These are phyloP conservation scores for Volvox reticuliferus DNA, from an alignment of 139 green algal species.

Conservation along the genomic window DNA sequence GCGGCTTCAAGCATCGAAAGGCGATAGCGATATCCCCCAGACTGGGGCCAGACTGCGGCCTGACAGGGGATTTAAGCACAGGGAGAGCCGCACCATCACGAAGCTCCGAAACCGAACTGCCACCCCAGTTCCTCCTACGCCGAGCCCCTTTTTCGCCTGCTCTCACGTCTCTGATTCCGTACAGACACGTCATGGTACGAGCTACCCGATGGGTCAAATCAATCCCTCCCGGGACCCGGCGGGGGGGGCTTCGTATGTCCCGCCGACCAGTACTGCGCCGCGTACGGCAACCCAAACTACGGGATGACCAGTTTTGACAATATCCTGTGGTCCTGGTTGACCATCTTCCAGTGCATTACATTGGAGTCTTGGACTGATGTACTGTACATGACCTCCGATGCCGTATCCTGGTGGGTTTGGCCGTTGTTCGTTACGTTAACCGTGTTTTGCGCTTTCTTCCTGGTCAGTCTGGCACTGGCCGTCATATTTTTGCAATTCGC, in stretches of 20 bases:
- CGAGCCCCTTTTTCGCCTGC: too few relatives aligned
- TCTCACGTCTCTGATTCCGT: too few relatives aligned
- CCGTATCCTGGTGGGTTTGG: slow-evolving; percentile 57
- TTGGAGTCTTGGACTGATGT: slow-evolving; percentile 51
- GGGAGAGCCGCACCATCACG: too few relatives aligned
- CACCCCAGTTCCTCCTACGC: too few relatives aligned
- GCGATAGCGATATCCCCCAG: too few relatives aligned
- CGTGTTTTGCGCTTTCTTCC: slow-evolving; percentile 83
- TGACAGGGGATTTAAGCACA: too few relatives aligned
- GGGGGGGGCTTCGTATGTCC: slow-evolving; percentile 20
- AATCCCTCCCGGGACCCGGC: neutral
- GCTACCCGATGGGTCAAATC: too few relatives aligned
- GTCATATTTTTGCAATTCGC: slow-evolving; percentile 75
- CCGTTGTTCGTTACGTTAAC: slow-evolving; percentile 84
- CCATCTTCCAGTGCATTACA: slow-evolving; percentile 86
- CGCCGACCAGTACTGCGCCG: slow-evolving; percentile 54
- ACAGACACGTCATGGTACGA: too few relatives aligned
- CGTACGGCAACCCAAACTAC: slow-evolving; percentile 68
- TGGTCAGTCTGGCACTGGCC: slow-evolving; percentile 83
- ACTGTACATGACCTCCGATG: slow-evolving; percentile 44
- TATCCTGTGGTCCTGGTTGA: slow-evolving; percentile 78
- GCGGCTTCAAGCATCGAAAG: too few relatives aligned
- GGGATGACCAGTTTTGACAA: slow-evolving; percentile 83
- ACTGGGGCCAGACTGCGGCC: too few relatives aligned
- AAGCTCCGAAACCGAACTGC: too few relatives aligned